Evolutionary conservation across 2,329 filamentous ascomycete genomes (phyloP).

Genomic region (Colletotrichum tropicale): DNA sequence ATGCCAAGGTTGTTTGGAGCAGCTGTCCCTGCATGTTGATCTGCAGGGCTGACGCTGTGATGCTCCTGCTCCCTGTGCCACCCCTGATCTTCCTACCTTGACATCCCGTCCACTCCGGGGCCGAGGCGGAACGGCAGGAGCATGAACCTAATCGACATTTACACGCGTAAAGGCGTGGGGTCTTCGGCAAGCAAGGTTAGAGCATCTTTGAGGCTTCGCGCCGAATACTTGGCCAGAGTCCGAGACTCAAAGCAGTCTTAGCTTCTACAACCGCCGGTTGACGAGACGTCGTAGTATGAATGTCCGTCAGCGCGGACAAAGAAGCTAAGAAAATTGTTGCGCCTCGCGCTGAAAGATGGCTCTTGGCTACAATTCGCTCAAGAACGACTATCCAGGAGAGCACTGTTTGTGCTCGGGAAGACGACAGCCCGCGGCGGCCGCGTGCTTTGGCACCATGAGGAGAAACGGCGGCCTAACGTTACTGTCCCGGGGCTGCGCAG

Average conservation of each 20-base stretch:
- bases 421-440: not conserved
- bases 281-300: not conserved
- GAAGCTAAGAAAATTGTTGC: not conserved
- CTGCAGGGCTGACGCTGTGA: not conserved
- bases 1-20: not conserved
- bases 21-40: not conserved
- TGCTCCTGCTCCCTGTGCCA: not conserved
- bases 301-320: not conserved
- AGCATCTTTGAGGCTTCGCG: not conserved
- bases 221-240: not conserved
- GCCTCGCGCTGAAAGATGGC: not conserved
- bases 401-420: not conserved
- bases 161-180: not conserved
- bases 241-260: not conserved
- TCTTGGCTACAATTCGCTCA: not conserved
- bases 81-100: not conserved
- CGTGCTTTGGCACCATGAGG: not conserved
- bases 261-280: not conserved
- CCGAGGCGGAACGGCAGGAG: not conserved
- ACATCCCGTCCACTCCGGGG: not conserved
- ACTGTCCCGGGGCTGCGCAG: not conserved
- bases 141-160: not conserved
- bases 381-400: not conserved
- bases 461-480: not conserved
- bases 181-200: not conserved